phyloP scores from a whole-genome alignment of 306 rosid genomes.

The Vigna radiata region DNA sequence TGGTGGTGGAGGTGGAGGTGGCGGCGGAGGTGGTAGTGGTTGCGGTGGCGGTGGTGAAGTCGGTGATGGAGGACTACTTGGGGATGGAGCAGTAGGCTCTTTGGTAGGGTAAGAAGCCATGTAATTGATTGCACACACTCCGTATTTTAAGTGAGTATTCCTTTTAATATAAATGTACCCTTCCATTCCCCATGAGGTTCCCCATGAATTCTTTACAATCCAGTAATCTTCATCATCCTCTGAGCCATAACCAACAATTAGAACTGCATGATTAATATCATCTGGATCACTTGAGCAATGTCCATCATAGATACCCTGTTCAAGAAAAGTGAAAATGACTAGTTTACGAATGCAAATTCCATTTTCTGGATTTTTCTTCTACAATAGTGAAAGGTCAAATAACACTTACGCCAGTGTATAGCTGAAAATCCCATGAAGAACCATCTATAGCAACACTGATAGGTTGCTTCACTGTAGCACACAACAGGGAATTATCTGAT shows the following conservation, averaged over 20 bases:
- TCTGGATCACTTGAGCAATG: constrained; percentile 71
- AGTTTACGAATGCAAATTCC: neutral
- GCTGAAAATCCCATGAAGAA: constrained; percentile 71
- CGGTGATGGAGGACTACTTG: constrained; percentile 61
- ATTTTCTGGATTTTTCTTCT: neutral
- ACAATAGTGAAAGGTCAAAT: neutral
- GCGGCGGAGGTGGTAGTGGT: constrained; percentile 69
- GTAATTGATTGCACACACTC: constrained; percentile 77
- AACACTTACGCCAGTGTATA: constrained; percentile 71
- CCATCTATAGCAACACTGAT: constrained; percentile 76
- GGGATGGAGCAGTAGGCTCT: constrained; percentile 68
- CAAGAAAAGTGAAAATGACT: constrained; percentile 12
- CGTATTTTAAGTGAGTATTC: constrained; percentile 60
- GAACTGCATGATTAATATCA: constrained; percentile 77
- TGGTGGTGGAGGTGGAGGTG: constrained; percentile 71
- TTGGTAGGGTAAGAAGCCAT: constrained; percentile 85
- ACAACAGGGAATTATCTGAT: constrained; percentile 63
- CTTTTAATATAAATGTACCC: constrained; percentile 75
- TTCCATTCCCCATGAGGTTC: constrained; percentile 72
- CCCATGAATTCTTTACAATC: constrained; percentile 93
- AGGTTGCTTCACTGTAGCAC: constrained; percentile 73
- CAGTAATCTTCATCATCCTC: constrained; percentile 74
- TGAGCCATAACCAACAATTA: constrained; percentile 80
- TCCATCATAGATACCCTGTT: constrained; percentile 86
- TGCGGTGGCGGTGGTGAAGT: neutral